phyloP scores from a whole-genome alignment of 192 early-diverging fungal genomes.

The Dispira simplex region DNA sequence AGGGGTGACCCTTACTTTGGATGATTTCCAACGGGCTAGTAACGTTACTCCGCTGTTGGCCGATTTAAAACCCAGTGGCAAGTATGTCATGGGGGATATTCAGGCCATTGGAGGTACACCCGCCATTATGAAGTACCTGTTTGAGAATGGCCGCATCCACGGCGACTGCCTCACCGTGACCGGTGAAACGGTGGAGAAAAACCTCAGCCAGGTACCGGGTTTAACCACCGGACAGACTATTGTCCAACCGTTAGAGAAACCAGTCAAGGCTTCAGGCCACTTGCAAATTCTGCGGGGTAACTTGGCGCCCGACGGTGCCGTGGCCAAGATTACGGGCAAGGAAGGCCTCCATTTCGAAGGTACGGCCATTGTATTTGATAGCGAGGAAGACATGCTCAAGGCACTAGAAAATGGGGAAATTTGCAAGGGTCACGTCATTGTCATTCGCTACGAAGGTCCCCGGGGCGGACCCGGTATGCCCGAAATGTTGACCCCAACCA shows the following conservation, averaged over 20 bases:
- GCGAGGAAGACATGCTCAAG: conserved; percentile 81
- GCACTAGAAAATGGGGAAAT: conserved; percentile 82
- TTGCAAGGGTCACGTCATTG: conserved; percentile 76
- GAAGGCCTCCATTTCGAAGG: conserved; percentile 87
- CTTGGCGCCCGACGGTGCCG: conserved; percentile 87
- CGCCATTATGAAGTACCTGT: conserved; percentile 85
- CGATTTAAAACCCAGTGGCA: conserved; percentile 95
- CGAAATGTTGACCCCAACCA: conserved; percentile 97
- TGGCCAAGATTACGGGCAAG: conserved; percentile 99
- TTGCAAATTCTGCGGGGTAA: conserved; percentile 90
- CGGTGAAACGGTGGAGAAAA: conserved; percentile 92
- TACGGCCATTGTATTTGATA: conserved; percentile 80
- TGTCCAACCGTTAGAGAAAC: conserved; percentile 61
- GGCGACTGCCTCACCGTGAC: conserved; percentile 91
- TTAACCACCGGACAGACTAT: conserved; percentile 73
- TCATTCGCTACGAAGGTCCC: conserved; percentile 97
- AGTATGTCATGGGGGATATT: conserved; percentile 97
- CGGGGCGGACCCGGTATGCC: conserved; percentile 99
- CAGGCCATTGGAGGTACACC: conserved; percentile 88
- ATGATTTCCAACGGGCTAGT: conserved; percentile 90
- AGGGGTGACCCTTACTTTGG: conserved; percentile 67
- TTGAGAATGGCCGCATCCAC: conserved; percentile 68
- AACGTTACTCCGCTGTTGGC: conserved; percentile 89
- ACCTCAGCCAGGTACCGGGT: conserved; percentile 62
- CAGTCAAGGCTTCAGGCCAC: conserved; percentile 92